phyloP scores from a whole-genome alignment of 805 yeast genomes.

The Saccharomycopsis microspora region DNA sequence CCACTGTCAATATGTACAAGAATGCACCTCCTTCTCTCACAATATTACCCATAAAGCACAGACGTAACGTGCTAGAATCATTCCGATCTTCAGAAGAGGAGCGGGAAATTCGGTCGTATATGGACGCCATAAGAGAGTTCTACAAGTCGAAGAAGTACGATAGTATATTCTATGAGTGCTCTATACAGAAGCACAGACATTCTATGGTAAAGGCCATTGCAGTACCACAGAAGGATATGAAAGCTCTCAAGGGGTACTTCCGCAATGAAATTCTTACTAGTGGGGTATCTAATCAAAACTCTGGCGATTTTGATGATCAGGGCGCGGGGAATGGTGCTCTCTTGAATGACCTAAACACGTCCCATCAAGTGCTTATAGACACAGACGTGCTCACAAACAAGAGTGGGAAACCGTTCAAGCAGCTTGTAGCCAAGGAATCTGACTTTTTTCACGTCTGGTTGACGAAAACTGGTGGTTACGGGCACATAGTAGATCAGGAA shows the following conservation, averaged over 20 bases:
- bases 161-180: slow-evolving; percentile 34
- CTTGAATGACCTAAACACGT: slow-evolving; percentile 29
- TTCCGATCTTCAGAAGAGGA: slow-evolving; percentile 24
- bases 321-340: slow-evolving; percentile 19
- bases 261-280: slow-evolving; percentile 25
- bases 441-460: slow-evolving; percentile 44
- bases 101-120: slow-evolving; percentile 31
- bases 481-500: slow-evolving; percentile 33
- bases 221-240: slow-evolving; percentile 24
- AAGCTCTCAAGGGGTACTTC: slow-evolving; percentile 30
- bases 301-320: neutral
- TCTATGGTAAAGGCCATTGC: slow-evolving; percentile 35
- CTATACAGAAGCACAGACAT: slow-evolving; percentile 24
- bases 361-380: slow-evolving; percentile 27
- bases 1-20: neutral
- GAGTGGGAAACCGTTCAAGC: slow-evolving; percentile 22
- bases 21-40: slow-evolving; percentile 17
- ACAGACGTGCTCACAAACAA: slow-evolving; percentile 22
- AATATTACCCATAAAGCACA: slow-evolving; percentile 33
- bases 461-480: slow-evolving; percentile 34
- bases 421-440: slow-evolving; percentile 33
- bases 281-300: neutral
- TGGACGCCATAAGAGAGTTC: slow-evolving; percentile 30
- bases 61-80: slow-evolving; percentile 24
- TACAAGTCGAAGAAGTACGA: slow-evolving; percentile 26